Conservation (phyloP, 768 basidiomycete species). For the Russula brevipes region DNA sequence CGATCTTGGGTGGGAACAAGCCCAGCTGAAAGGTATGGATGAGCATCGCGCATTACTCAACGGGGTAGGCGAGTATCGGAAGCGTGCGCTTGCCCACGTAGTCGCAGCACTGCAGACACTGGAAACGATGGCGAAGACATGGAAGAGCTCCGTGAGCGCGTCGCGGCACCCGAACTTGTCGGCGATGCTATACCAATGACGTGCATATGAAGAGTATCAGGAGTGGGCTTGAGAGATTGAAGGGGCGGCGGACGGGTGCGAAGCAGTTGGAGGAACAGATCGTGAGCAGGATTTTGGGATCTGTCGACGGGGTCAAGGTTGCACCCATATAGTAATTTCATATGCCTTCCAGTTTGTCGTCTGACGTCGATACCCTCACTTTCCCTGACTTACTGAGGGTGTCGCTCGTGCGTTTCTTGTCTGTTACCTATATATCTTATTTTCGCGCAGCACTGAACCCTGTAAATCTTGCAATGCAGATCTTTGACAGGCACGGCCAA, state of each 20-base stretch:
- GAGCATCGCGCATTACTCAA: slow-evolving; percentile 49
- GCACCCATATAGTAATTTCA: neutral
- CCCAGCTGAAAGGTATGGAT: slow-evolving; percentile 45
- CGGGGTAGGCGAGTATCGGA: slow-evolving; percentile 52
- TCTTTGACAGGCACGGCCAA: neutral
- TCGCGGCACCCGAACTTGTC: slow-evolving; percentile 59
- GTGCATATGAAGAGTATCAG: slow-evolving; percentile 73
- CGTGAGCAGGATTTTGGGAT: slow-evolving; percentile 30
- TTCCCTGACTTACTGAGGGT: neutral
- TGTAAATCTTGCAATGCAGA: neutral
- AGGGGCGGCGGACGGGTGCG: slow-evolving; percentile 51
- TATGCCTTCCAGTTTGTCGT: neutral
- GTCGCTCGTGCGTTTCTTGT: neutral
- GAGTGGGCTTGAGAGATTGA: slow-evolving; percentile 55
- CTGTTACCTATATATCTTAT: neutral
- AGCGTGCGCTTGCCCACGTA: slow-evolving; percentile 61
- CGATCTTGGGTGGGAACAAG: slow-evolving; percentile 58
- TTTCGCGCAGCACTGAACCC: too few species aligned
- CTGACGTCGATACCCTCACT: neutral
- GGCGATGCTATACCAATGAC: slow-evolving; percentile 59
- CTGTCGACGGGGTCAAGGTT: neutral
- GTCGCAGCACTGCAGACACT: slow-evolving; percentile 57
- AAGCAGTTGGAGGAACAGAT: slow-evolving; percentile 41
- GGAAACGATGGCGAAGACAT: slow-evolving; percentile 62
- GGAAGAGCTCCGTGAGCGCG: slow-evolving; percentile 69